Base-by-base conservation (phyloP, 2,329 filamentous ascomycete genomes). In the Tolypocladium inflatum region DNA sequence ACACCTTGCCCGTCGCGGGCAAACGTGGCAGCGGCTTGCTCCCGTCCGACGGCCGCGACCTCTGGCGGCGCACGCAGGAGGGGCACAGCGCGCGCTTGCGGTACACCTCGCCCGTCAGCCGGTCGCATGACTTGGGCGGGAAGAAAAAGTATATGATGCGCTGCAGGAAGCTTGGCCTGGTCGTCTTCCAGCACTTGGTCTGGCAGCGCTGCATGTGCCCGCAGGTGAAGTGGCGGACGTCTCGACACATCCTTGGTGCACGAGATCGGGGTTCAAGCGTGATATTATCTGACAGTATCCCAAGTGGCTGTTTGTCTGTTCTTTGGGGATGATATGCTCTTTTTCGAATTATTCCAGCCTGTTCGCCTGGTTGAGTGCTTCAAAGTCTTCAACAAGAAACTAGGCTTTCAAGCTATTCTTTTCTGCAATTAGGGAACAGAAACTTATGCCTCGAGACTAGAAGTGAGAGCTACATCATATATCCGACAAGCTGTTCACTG, bases 201-300 rank as follows among this genome's bases (percentile, higher is more conserved):
- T 23, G 33, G 45, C 43, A 23, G 30, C 59, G 62, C 6, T 41
- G 38, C 52, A 67, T 52, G 56, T 68, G 66, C 38, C 60, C 62
- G 43, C 66, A 68, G 15, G 55, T 55, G 17, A 61, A 67, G 23
- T 59, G 38, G 13, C 51, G 57, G 21, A 66, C 55, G 23, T 65
- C 57, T 26, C 63, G 60, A 38, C 66, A 68, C 65, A 66, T 67
- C n/a, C 5, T 19, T 21, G 39, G 39, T 26, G 37, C 11, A 21
- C 35, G 39, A 26, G 38, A 33, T 6, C 5, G 19, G 15, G 35
- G 17, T 38, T 13, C 9, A n/a, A 37, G 50, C 4, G 50, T 37
- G 17, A 21, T 19, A 1, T 17, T 38, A 13, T 6, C 6, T 38
- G 37, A 17, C 15, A 6, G 15, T 38, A 17, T 17, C 13, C 5